phyloP scores from a whole-genome alignment of 106 monocot genomes.

The Amphibolis antarctica region DNA sequence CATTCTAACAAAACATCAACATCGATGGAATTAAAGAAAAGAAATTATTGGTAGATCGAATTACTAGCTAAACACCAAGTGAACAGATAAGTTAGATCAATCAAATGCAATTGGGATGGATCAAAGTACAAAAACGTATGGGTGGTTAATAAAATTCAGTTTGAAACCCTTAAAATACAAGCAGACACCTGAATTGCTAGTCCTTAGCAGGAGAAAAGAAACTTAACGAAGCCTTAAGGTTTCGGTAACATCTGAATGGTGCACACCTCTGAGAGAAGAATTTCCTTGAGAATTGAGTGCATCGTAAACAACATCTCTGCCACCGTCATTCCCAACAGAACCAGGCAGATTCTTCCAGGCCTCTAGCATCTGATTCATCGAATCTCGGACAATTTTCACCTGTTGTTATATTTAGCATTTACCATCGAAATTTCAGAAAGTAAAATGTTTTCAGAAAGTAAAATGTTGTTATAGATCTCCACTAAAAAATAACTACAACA shows the following conservation, averaged over 20 bases:
- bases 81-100: too few species aligned
- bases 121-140: too few species aligned
- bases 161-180: too few species aligned
- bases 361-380: slow-evolving; percentile 85
- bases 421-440: neutral
- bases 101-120: too few species aligned
- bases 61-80: too few species aligned
- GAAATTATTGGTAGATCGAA: too few species aligned
- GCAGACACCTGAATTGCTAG: too few species aligned
- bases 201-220: neutral
- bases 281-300: neutral
- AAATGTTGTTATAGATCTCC: too few species aligned
- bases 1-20: too few species aligned
- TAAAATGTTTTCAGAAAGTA: neutral
- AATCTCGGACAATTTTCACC: slow-evolving; percentile 90
- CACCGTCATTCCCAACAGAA: slow-evolving; percentile 11
- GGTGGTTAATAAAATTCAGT: too few species aligned
- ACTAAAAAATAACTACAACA: too few species aligned
- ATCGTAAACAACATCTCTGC: neutral
- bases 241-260: neutral
- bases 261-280: slow-evolving; percentile 15
- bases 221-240: neutral
- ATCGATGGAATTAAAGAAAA: too few species aligned
- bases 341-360: slow-evolving; percentile 69
- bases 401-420: slow-evolving; percentile 15